phyloP scores from a whole-genome alignment of 2,329 filamentous ascomycete genomes.

The Thyridium curvatum region DNA sequence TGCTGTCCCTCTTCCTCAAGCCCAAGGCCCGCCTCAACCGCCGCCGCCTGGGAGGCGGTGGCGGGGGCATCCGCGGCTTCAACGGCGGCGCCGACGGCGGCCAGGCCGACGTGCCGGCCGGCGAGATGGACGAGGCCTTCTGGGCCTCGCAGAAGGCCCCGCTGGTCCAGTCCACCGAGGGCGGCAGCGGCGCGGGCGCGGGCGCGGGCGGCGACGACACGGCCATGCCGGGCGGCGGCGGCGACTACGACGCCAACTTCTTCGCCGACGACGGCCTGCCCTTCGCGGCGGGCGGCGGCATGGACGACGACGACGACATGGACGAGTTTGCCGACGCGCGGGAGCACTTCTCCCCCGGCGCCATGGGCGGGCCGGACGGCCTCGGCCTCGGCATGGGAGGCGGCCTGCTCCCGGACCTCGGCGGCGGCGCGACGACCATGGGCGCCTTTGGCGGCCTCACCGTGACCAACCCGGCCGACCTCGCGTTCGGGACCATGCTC shows the following conservation, averaged over 20 bases:
- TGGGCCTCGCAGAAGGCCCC: slow-evolving; percentile 73
- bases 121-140: slow-evolving; percentile 90
- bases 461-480: slow-evolving; percentile 33
- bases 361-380: slow-evolving; percentile 23
- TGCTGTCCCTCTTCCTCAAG: slow-evolving; percentile 88
- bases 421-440: slow-evolving; percentile 12
- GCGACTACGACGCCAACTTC: slow-evolving; percentile 95
- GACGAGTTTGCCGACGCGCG: slow-evolving; percentile 73
- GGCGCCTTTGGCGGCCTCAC: slow-evolving; percentile 37
- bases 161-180: slow-evolving; percentile 11
- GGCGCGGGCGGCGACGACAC: slow-evolving; percentile 41
- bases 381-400: slow-evolving; percentile 33
- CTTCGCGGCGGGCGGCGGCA: slow-evolving; percentile 60
- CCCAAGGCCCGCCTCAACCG: slow-evolving; percentile 80
- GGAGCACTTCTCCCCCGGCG: slow-evolving; percentile 66
- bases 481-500: slow-evolving; percentile 59
- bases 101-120: slow-evolving; percentile 53
- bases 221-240: slow-evolving; percentile 44
- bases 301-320: slow-evolving; percentile 56
- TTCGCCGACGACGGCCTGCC: slow-evolving; percentile 84
- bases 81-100: slow-evolving; percentile 27
- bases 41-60: slow-evolving; percentile 46
- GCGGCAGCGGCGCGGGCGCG: slow-evolving; percentile 19
- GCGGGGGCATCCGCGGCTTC: slow-evolving; percentile 31
- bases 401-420: slow-evolving; percentile 40